A percentile compares a stretch with the other conserved stretches of the same genome.
phyloP scores from a whole-genome alignment of 768 basidiomycete genomes.

The Rickenella mellea region DNA sequence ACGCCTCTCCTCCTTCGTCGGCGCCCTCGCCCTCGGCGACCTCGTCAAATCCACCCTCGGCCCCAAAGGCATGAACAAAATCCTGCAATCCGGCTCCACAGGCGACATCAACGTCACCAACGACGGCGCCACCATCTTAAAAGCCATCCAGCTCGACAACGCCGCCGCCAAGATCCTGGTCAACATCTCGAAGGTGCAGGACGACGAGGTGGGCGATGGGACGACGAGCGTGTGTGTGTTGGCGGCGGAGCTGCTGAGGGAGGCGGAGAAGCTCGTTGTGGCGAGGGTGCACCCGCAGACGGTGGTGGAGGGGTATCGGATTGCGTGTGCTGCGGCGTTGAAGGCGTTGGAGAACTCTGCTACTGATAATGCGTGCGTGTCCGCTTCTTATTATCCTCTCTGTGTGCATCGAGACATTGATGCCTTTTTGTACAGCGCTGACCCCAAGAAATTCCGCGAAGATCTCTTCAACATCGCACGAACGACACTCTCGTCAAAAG shows the following conservation, averaged over 20 bases:
- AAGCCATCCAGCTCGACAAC: conserved; percentile 95
- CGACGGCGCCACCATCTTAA: conserved; percentile 97
- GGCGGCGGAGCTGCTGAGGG: conserved; percentile 82
- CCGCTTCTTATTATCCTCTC: not conserved
- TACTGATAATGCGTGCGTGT: conserved; percentile 69
- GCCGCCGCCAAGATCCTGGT: conserved; percentile 98
- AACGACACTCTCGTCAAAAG: conserved; percentile 93
- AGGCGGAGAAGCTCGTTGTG: conserved; percentile 90
- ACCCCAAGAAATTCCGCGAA: conserved; percentile 67
- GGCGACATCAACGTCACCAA: conserved; percentile 97
- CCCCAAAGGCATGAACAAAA: conserved; percentile 99
- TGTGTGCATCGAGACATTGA: not conserved
- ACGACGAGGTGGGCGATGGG: conserved; percentile 97
- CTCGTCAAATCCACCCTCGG: conserved; percentile 98
- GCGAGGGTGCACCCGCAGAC: conserved; percentile 97
- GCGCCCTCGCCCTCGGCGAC: conserved; percentile 94
- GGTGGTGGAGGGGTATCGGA: conserved; percentile 92
- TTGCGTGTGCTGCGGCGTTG: conserved; percentile 80
- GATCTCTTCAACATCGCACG: conserved; percentile 95
- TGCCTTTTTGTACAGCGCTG: conserved; percentile 35
- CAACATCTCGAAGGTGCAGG: conserved; percentile 99
- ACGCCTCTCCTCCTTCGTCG: conserved; percentile 95
- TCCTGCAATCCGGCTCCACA: conserved; percentile 82
- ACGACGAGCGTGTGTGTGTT: conserved; percentile 89
- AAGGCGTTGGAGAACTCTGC: conserved; percentile 77